Evolutionary conservation across 2,329 filamentous ascomycete genomes (phyloP), one percentile per base, ranked within the genome.

Genomic region (Diaporthe nobilis): DNA sequence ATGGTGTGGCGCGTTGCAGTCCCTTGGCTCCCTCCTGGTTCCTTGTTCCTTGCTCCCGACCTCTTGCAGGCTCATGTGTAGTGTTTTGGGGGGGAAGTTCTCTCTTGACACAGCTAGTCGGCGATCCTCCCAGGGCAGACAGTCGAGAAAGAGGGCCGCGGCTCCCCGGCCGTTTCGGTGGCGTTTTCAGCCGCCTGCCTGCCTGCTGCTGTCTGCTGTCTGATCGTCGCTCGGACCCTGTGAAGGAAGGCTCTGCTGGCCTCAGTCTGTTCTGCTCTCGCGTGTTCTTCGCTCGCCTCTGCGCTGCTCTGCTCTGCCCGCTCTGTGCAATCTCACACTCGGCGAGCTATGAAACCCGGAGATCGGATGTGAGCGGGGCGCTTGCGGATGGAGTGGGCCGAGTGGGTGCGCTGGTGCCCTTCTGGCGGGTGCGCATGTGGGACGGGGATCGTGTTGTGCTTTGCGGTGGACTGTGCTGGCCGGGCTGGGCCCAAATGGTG

Each of bases 311-410:
- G 28, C 61, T 47, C 25, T 31, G 57, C 22, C 13, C 13, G 37
- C n/a, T 15, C 28, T 51, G 65, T 22, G 65, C 49, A 70, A 70
- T 70, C 65, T 55, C 49, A 55, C 0, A 2, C 49, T 39, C 49
- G n/a, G 37, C 25, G 34, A 39, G 49, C n/a, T 53, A 31, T 55
- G 49, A 70, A 55, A 70, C 65, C 34, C 34, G 49, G 65, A 70
- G 65, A 70, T 70, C 65, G 65, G 65, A 55, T 70, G 65, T 55
- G 65, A 49, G 49, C 65, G 65, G 65, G 61, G 61, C 49, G 49
- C 42, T 34, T 65, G 61, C 61, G 42, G 61, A 49, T 49, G 49
- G 47, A 55, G 65, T 70, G 65, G 65, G 49, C 65, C 65, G 22
- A 49, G 65, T 68, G 63, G 63, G 34, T 51, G 65, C 61, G 42